Evolutionary conservation across 2,329 filamentous ascomycete genomes (phyloP).

Genomic region (Trematosphaeria pertusa): DNA sequence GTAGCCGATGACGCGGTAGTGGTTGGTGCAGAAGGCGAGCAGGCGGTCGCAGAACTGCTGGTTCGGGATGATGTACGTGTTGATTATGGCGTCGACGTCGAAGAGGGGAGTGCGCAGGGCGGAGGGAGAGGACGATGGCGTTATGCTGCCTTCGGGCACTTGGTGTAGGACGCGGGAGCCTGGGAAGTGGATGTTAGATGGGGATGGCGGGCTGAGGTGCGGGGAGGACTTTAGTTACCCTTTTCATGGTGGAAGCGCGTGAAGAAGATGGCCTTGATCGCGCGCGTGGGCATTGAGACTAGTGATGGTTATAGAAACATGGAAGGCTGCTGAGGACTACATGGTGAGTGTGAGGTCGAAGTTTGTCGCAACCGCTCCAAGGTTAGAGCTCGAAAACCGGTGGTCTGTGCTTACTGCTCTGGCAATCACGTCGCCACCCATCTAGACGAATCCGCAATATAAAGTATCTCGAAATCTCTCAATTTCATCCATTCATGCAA

Average conservation of each 20-base stretch:
- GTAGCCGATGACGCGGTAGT: conserved; percentile 83
- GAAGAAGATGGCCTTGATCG: conserved; percentile 70
- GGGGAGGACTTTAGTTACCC: conserved; percentile 27
- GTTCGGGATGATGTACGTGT: conserved; percentile 91
- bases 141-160: conserved; percentile 67
- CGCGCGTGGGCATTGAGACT: conserved; percentile 43
- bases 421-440: no score
- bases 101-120: conserved; percentile 70
- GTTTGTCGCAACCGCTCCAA: no score
- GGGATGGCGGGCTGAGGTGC: background rate
- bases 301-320: background rate
- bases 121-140: conserved; percentile 47
- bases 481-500: no score
- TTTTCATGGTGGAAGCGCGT: conserved; percentile 69
- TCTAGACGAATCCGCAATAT: no score
- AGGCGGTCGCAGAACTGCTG: conserved; percentile 95
- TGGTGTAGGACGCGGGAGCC: conserved; percentile 70
- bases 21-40: conserved; percentile 76
- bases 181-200: conserved; percentile 37
- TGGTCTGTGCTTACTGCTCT: no score
- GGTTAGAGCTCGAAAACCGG: no score
- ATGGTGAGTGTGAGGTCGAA: conserved; percentile 26
- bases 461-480: no score
- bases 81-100: conserved; percentile 84
- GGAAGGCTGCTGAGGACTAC: conserved; percentile 17